A percentile compares a stretch with the other conserved stretches of the same genome.
phyloP scores from a whole-genome alignment of 345 rosid genomes.

The Hibiscus mutabilis region DNA sequence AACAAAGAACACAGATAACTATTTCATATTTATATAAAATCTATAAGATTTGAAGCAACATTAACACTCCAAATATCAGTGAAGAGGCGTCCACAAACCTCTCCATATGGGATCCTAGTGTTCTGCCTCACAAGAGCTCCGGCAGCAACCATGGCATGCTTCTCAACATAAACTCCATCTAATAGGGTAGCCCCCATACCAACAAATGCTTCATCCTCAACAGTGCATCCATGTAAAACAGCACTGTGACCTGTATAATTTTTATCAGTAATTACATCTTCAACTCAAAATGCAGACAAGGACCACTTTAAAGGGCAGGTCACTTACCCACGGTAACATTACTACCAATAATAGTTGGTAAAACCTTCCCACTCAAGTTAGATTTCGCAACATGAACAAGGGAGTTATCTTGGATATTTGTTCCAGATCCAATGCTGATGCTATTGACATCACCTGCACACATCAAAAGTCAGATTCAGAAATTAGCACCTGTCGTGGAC shows the following conservation, averaged over 20 bases:
- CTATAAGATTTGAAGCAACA: not conserved
- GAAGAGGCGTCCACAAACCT: conserved; percentile 39
- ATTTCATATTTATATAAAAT: not conserved
- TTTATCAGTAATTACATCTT: conserved; percentile 4
- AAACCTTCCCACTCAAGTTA: conserved; percentile 71
- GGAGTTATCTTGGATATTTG: conserved; percentile 74
- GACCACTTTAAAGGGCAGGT: not conserved
- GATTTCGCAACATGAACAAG: conserved; percentile 85
- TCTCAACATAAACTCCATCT: conserved; percentile 84
- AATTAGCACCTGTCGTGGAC: not conserved
- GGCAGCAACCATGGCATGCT: conserved; percentile 86
- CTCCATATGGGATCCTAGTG: conserved; percentile 78
- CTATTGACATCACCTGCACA: conserved; percentile 66
- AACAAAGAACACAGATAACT: not conserved
- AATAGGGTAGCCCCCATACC: conserved; percentile 77
- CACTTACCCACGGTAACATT: conserved; percentile 70
- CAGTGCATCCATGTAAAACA: conserved; percentile 81
- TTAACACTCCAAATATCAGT: not conserved
- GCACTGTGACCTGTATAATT: conserved; percentile 70
- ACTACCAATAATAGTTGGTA: conserved; percentile 68
- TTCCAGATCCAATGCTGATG: conserved; percentile 65
- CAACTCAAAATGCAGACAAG: not conserved
- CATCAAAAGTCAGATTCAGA: conserved; percentile 2
- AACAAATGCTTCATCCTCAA: conserved; percentile 78
- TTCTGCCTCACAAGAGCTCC: conserved; percentile 93